A percentile compares a stretch with the other conserved stretches of the same genome.
phyloP scores from a whole-genome alignment of 1,139 yeast genomes.

The Taphrina sp. region DNA sequence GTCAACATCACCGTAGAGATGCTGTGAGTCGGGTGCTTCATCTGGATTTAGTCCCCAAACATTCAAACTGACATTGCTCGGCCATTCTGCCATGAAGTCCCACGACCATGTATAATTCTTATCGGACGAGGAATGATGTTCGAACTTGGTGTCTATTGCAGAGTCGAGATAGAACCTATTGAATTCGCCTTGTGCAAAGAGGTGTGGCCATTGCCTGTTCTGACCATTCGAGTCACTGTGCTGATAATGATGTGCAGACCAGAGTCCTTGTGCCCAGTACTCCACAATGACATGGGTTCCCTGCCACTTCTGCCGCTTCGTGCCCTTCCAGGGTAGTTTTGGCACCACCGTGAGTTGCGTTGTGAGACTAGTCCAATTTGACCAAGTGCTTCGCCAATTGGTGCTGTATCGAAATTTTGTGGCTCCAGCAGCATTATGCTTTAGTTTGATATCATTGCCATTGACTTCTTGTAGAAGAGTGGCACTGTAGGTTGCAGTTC shows the following conservation, averaged over 20 bases:
- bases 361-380: slow-evolving; percentile 18
- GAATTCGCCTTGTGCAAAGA: slow-evolving; percentile 28
- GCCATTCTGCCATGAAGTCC: slow-evolving; percentile 28
- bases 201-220: slow-evolving; percentile 29
- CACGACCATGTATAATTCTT: slow-evolving; percentile 21
- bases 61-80: slow-evolving; percentile 19
- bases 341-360: slow-evolving; percentile 7
- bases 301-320: slow-evolving; percentile 28
- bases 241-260: slow-evolving; percentile 32
- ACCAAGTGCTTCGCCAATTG: slow-evolving; percentile 25
- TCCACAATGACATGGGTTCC: slow-evolving; percentile 32
- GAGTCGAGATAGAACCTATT: slow-evolving; percentile 28
- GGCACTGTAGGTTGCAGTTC: slow-evolving; percentile 26
- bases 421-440: slow-evolving; percentile 32
- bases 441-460: slow-evolving; percentile 15
- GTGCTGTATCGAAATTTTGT: slow-evolving; percentile 29
- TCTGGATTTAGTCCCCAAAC: slow-evolving; percentile 34
- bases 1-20: slow-evolving; percentile 32
- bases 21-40: slow-evolving; percentile 30
- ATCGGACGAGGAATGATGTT: slow-evolving; percentile 1
- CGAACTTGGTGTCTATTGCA: slow-evolving; percentile 12
- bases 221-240: slow-evolving; percentile 16
- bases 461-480: slow-evolving; percentile 2
- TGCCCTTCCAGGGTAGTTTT: slow-evolving; percentile 26
- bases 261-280: slow-evolving; percentile 22